Percentiles rank a stretch among this genome's conserved stretches.
Evolutionary conservation across 371 early-diverging fungal genomes (phyloP).

Genomic region (Apophysomyces ossiformis): DNA sequence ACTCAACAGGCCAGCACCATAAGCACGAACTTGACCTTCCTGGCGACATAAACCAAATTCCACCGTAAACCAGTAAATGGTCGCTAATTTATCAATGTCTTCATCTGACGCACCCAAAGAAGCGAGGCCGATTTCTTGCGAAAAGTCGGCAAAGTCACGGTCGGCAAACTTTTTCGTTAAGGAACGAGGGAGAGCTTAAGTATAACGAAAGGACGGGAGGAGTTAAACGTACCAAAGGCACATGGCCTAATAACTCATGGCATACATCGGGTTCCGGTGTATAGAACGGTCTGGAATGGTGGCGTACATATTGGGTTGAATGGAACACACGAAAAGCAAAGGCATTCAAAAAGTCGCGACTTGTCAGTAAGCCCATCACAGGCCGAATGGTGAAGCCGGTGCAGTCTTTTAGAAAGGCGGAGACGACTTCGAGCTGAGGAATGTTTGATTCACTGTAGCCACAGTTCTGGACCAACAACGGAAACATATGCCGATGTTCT

Average conservation of each 20-base stretch:
- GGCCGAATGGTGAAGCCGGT: conserved; percentile 96
- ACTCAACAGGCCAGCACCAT: conserved; percentile 93
- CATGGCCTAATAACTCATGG: conserved; percentile 87
- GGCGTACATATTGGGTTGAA: conserved; percentile 96
- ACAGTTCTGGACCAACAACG: conserved; percentile 91
- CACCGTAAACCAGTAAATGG: conserved; percentile 94
- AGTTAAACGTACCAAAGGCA: conserved; percentile 61
- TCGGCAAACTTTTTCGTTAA: conserved; percentile 75
- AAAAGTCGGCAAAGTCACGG: conserved; percentile 95
- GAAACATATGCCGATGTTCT: conserved; percentile 91
- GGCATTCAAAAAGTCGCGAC: conserved; percentile 94
- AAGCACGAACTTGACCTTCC: conserved; percentile 83
- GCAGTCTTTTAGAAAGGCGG: conserved; percentile 94
- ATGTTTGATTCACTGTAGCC: conserved; percentile 85
- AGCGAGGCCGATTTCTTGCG: conserved; percentile 96
- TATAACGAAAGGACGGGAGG: no score
- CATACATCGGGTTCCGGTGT: conserved; percentile 96
- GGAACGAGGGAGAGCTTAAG: neutral
- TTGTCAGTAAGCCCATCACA: conserved; percentile 94
- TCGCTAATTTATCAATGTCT: conserved; percentile 88
- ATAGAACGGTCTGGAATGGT: conserved; percentile 89
- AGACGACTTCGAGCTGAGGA: conserved; percentile 91
- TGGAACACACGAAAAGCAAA: conserved; percentile 98
- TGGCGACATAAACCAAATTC: conserved; percentile 95
- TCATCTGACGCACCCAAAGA: conserved; percentile 93